Evolutionary conservation across 164 flowering plant species (phyloP).

Genomic region (Vitis rupestris): DNA sequence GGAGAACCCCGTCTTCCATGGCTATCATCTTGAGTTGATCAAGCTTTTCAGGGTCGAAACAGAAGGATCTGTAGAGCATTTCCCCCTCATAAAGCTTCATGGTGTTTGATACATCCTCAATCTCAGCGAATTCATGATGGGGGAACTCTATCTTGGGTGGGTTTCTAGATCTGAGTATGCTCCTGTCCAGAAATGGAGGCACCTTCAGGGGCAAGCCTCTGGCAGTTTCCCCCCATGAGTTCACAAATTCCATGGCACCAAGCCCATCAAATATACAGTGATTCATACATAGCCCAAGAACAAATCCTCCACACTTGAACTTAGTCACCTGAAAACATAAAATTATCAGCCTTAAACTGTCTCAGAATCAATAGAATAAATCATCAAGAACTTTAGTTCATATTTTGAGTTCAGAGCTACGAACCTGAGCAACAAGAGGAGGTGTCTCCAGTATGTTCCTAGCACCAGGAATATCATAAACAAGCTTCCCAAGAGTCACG

Average conservation of each 20-base stretch:
- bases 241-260: slow-evolving; percentile 85
- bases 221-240: slow-evolving; percentile 82
- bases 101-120: slow-evolving; percentile 65
- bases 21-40: slow-evolving; percentile 54
- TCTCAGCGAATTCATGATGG: slow-evolving; percentile 79
- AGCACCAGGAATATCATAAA: slow-evolving; percentile 74
- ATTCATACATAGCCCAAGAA: slow-evolving; percentile 74
- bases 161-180: slow-evolving; percentile 50
- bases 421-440: slow-evolving; percentile 75
- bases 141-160: slow-evolving; percentile 64
- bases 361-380: too few relatives aligned
- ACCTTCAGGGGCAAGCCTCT: slow-evolving; percentile 51
- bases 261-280: slow-evolving; percentile 85
- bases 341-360: not conserved
- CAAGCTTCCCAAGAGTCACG: slow-evolving; percentile 68
- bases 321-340: slow-evolving; percentile 58
- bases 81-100: slow-evolving; percentile 52
- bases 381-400: not conserved
- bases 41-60: slow-evolving; percentile 66
- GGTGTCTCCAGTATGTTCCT: slow-evolving; percentile 73
- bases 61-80: slow-evolving; percentile 65
- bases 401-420: not conserved
- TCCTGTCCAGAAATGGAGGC: slow-evolving; percentile 67
- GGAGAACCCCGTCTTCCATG: slow-evolving; percentile 48
- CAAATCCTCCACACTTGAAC: slow-evolving; percentile 90